These are phyloP conservation scores for Dillenia suffruticosa DNA, from an alignment of 164 flowering plant species.

Conservation along the genomic window DNA sequence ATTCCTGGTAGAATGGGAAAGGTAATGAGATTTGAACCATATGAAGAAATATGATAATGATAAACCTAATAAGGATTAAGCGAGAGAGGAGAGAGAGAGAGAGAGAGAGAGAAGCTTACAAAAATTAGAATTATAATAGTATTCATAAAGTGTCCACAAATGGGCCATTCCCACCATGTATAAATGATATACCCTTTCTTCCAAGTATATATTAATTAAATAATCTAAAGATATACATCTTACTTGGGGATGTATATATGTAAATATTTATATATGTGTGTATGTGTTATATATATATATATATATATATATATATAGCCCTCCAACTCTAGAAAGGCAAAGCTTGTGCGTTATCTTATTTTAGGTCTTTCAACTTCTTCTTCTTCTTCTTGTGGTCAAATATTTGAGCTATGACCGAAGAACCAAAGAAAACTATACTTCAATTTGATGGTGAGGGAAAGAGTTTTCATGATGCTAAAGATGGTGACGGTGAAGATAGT, in stretches of 20 bases:
- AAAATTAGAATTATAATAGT: neutral
- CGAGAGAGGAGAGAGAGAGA: constrained; percentile 7
- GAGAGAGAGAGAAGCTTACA: constrained; percentile 6
- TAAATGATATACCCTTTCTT: neutral
- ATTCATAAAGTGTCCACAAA: neutral
- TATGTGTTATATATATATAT: too few species aligned
- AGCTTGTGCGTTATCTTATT: too few species aligned
- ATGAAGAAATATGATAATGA: constrained; percentile 23
- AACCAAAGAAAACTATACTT: too few species aligned
- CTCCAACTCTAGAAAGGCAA: neutral
- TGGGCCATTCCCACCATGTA: constrained; percentile 10
- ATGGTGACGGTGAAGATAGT: constrained; percentile 20
- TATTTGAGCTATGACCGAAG: too few species aligned
- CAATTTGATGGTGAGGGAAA: too few species aligned
- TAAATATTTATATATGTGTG: too few species aligned
- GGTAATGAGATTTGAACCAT: constrained; percentile 16
- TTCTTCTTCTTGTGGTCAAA: too few species aligned
- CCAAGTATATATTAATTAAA: neutral
- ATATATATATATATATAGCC: constrained; percentile 17
- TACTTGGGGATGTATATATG: too few species aligned
- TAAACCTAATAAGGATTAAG: constrained; percentile 27
- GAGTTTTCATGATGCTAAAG: too few species aligned
- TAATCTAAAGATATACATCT: neutral
- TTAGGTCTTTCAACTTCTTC: too few species aligned
- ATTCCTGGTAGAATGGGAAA: constrained; percentile 30